Evolutionary conservation across 768 basidiomycete species (phyloP).

Genomic region (Auricularia sp.): DNA sequence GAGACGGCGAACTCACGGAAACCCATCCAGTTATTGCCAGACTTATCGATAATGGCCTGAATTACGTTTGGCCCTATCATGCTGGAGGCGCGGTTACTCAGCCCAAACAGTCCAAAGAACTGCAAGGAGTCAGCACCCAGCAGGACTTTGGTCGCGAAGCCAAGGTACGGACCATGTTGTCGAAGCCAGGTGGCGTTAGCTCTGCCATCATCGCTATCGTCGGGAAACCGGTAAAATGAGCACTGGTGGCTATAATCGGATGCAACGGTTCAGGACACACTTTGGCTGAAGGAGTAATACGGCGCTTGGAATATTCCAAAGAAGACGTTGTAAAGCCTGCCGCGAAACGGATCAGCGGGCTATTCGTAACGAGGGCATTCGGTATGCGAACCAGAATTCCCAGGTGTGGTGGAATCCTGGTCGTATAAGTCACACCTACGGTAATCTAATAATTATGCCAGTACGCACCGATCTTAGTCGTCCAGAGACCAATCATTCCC

Average conservation of each 20-base stretch:
- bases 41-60: conserved; percentile 66
- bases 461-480: conserved; percentile 33
- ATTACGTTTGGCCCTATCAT: conserved; percentile 83
- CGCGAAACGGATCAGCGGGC: conserved; percentile 10
- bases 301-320: conserved; percentile 80
- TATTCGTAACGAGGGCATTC: too few species aligned
- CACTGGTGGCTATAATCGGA: too few species aligned
- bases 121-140: conserved; percentile 18
- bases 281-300: conserved; percentile 78
- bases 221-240: too few species aligned
- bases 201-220: conserved; percentile 33
- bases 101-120: conserved; percentile 82
- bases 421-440: too few species aligned
- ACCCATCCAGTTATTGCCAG: conserved; percentile 70
- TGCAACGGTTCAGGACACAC: conserved; percentile 32
- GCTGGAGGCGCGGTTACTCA: conserved; percentile 76
- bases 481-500: conserved; percentile 85
- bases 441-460: too few species aligned
- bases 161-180: conserved; percentile 47
- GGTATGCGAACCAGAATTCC: conserved; percentile 65
- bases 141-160: not conserved
- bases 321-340: conserved; percentile 67
- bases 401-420: conserved; percentile 68
- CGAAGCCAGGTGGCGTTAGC: conserved; percentile 77
- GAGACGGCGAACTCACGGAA: conserved; percentile 32